Conservation (phyloP, 2,329 filamentous ascomycete genomes). For the Berkeleyomyces rouxiae region DNA sequence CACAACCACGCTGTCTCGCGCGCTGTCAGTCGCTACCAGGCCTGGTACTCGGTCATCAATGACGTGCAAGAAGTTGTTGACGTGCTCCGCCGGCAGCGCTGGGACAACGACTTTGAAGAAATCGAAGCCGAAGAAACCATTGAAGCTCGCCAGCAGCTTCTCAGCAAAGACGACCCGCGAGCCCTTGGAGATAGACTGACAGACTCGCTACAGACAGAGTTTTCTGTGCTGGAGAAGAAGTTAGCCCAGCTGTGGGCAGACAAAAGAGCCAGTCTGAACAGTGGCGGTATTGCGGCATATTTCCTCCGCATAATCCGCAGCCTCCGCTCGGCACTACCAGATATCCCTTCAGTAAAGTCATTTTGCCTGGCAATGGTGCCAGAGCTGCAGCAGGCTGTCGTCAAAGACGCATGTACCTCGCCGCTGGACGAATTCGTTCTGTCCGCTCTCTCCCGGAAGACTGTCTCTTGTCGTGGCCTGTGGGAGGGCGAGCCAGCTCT, state of each 20-base stretch:
- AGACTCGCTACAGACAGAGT: slow-evolving; percentile 37
- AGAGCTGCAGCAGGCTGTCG: slow-evolving; percentile 46
- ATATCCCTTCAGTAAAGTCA: slow-evolving; percentile 28
- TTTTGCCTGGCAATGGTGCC: slow-evolving; percentile 48
- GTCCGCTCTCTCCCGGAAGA: slow-evolving; percentile 27
- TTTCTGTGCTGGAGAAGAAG: slow-evolving; percentile 40
- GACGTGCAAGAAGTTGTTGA: slow-evolving; percentile 47
- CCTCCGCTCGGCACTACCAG: slow-evolving; percentile 49
- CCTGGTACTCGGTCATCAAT: slow-evolving; percentile 60
- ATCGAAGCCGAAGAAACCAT: slow-evolving; percentile 58
- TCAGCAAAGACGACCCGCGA: slow-evolving; percentile 57
- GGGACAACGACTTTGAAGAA: slow-evolving; percentile 60
- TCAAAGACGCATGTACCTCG: slow-evolving; percentile 31
- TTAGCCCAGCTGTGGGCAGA: slow-evolving; percentile 34
- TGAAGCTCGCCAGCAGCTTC: slow-evolving; percentile 45
- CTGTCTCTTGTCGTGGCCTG: slow-evolving; percentile 45
- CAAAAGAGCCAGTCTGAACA: slow-evolving; percentile 28
- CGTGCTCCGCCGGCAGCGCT: slow-evolving; percentile 48
- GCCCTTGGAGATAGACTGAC: slow-evolving; percentile 44
- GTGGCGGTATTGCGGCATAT: slow-evolving; percentile 42
- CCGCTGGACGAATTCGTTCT: slow-evolving; percentile 32
- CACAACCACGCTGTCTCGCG: slow-evolving; percentile 48
- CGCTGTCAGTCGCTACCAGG: slow-evolving; percentile 46
- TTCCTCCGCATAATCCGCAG: slow-evolving; percentile 59
- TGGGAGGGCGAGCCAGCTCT: slow-evolving; percentile 68